Evolutionary conservation across 495 filamentous ascomycete species (phyloP), one percentile per base, ranked within the genome.

Genomic region (Melanomma pulvis-pyrius): DNA sequence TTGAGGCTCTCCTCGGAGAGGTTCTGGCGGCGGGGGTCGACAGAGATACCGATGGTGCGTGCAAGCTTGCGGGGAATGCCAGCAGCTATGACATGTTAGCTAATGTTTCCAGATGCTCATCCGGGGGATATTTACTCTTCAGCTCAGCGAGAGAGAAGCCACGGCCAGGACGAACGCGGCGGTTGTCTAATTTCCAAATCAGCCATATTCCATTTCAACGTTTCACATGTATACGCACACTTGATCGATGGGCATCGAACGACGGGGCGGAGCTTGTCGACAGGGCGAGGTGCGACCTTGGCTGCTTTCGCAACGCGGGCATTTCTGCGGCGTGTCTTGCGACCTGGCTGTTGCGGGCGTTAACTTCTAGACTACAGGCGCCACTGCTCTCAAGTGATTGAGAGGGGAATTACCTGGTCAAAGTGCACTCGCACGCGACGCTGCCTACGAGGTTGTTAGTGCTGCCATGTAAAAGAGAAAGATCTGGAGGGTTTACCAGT

Each of bases 371-470:
- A 50, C 52, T 21, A 59, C 76, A 78, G 77, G 77, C 77, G 77
- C 77, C 77, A 75, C 75, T 73, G 63, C 75, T 77, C 76, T 77
- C 73, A 74, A 34, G 62, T 57, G 52, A 49, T 63, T 74, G 74
- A 78, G 76, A 74, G 74, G 71, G 67, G 75, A 80, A 78, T 80
- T 92, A 98, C 93, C 93, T 98, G 94, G 85, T 98, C 91, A 85
- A 98, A 98, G 86, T 98, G 96, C 79, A 87, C 86, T 82, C 92
- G 90, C 74, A 98, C 94, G 83, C 94, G 92, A 81, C 91, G 90
- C 82, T 97, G 92, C 62, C 61, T 70, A 57, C 17, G 17, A 29
- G 11, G 11, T 39, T 59, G 56, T 70, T 41, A 69, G 63, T n/a
- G 28, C 13, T 53, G 26, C 5, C 22, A 30, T 26, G 48, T 8